A percentile compares a stretch with the other conserved stretches of the same genome.
phyloP scores from a whole-genome alignment of 2,329 filamentous ascomycete genomes.

The Fusarium ramigenum region DNA sequence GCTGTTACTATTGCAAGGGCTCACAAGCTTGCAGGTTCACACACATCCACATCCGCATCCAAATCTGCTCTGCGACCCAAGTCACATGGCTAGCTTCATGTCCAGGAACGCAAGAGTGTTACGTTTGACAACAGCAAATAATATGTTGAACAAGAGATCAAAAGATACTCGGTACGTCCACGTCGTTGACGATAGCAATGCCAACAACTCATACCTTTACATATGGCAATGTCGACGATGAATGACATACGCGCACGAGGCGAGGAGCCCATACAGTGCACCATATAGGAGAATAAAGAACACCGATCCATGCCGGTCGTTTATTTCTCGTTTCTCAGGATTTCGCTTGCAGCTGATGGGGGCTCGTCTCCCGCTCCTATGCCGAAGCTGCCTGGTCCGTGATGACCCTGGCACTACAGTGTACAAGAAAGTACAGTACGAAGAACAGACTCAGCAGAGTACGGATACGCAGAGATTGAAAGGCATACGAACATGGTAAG shows the following conservation, averaged over 20 bases:
- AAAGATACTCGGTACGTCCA: conserved; percentile 21
- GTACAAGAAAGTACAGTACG: background rate
- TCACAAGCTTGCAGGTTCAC: conserved; percentile 10
- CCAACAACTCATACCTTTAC: conserved; percentile 21
- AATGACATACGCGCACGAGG: conserved; percentile 7
- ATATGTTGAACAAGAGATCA: conserved; percentile 22
- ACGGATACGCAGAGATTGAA: conserved; percentile 9
- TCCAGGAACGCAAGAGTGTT: conserved; percentile 18
- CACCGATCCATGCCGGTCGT: background rate
- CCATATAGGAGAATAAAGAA: background rate
- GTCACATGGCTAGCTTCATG: conserved; percentile 31
- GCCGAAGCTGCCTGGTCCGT: conserved; percentile 32
- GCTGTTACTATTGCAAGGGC: conserved; percentile 8
- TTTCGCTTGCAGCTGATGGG: conserved; percentile 30
- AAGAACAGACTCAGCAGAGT: conserved; percentile 7
- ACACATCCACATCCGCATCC: conserved; percentile 6
- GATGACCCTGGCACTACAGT: conserved; percentile 27
- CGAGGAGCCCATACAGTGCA: conserved; percentile 20
- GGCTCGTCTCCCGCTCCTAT: conserved; percentile 20
- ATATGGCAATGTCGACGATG: conserved; percentile 13
- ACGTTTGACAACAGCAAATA: conserved; percentile 26
- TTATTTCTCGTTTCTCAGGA: conserved; percentile 5
- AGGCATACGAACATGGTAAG: background rate
- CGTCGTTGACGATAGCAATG: conserved; percentile 23
- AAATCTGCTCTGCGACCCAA: conserved; percentile 18